A percentile compares a stretch with the other conserved stretches of the same genome.
phyloP scores from a whole-genome alignment of 768 basidiomycete genomes.

The Mycena metata region DNA sequence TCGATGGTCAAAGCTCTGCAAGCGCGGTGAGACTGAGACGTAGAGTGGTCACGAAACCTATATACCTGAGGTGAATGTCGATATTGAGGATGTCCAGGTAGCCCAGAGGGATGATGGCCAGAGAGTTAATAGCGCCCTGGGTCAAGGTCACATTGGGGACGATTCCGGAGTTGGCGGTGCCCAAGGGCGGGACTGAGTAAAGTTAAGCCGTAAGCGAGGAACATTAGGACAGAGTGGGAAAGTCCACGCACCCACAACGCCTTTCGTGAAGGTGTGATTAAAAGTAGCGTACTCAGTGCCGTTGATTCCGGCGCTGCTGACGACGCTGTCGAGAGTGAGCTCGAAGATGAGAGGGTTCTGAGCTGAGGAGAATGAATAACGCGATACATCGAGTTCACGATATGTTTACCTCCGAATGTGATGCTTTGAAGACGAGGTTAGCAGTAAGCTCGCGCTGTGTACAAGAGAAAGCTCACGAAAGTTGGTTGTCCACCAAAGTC shows the following conservation, averaged over 20 bases:
- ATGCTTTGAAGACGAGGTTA: background rate
- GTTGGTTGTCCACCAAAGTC: constrained; percentile 50
- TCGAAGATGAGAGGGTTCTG: constrained; percentile 61
- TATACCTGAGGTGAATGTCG: constrained; percentile 56
- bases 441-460: too few species aligned
- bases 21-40: background rate
- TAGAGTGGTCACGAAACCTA: background rate
- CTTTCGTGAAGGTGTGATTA: constrained; percentile 66
- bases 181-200: constrained; percentile 55
- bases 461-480: constrained; percentile 47
- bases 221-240: too few species aligned
- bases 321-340: constrained; percentile 59
- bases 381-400: background rate
- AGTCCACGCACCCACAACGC: constrained; percentile 50
- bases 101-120: constrained; percentile 68
- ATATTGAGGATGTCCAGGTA: constrained; percentile 63
- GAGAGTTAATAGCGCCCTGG: constrained; percentile 62
- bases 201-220: too few species aligned
- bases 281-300: constrained; percentile 70
- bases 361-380: constrained; percentile 40
- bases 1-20: constrained; percentile 33
- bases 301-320: constrained; percentile 62
- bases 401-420: constrained; percentile 8
- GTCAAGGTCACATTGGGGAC: constrained; percentile 69
- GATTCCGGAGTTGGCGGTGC: constrained; percentile 69